Evolutionary conservation across 164 flowering plant species (phyloP).

Genomic region (Stephania japonica): DNA sequence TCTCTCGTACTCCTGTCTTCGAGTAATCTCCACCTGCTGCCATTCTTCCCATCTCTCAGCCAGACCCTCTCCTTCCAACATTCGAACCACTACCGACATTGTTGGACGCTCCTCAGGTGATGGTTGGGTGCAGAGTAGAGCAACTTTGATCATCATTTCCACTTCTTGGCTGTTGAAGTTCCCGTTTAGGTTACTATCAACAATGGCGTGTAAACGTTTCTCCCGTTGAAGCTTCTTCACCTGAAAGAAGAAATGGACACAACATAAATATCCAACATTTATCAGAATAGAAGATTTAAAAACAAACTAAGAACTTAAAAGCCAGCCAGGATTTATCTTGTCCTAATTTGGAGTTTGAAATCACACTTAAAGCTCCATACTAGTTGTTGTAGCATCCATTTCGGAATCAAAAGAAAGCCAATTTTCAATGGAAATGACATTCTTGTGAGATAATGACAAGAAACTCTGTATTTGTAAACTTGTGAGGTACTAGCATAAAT

Average conservation of each 20-base stretch:
- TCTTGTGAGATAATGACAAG: too few relatives aligned
- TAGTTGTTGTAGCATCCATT: too few relatives aligned
- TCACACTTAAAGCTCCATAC: too few relatives aligned
- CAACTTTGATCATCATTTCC: constrained; percentile 88
- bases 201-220: constrained; percentile 63
- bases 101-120: constrained; percentile 90
- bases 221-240: constrained; percentile 89
- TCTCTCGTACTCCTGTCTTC: constrained; percentile 71
- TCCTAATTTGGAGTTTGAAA: too few relatives aligned
- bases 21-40: constrained; percentile 73
- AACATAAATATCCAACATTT: not conserved
- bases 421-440: too few relatives aligned
- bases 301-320: not conserved
- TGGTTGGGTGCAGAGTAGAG: constrained; percentile 80
- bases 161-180: constrained; percentile 58
- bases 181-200: constrained; percentile 53
- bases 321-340: not conserved
- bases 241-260: constrained; percentile 24
- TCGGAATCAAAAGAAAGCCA: too few relatives aligned
- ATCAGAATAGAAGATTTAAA: too few relatives aligned
- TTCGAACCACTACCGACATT: constrained; percentile 93
- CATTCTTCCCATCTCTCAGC: constrained; percentile 96
- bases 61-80: constrained; percentile 96
- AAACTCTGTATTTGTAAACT: too few relatives aligned
- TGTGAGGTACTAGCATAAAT: too few relatives aligned